phyloP scores from a whole-genome alignment of 495 filamentous ascomycete genomes.

The Neurospora terricola region DNA sequence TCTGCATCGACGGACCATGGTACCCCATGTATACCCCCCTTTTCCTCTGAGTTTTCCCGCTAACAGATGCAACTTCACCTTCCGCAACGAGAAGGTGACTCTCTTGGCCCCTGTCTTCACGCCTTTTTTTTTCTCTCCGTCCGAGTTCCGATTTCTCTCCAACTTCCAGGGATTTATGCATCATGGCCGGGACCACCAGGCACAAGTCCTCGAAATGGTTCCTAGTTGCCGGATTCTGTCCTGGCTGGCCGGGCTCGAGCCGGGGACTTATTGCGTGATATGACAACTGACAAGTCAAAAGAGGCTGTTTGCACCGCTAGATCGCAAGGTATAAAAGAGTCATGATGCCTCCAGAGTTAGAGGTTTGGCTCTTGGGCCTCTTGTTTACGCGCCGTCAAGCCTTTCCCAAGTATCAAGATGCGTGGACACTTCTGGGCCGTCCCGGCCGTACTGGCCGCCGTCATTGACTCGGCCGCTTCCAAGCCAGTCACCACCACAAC shows the following conservation, averaged over 20 bases:
- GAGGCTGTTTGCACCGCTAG: not conserved
- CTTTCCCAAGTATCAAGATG: not conserved
- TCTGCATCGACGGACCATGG: not conserved
- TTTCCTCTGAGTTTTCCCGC: not conserved
- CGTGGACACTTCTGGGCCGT: slow-evolving; percentile 1
- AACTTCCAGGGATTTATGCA: not conserved
- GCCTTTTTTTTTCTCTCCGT: not conserved
- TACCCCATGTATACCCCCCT: not conserved
- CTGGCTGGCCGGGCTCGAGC: not conserved
- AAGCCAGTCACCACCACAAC: slow-evolving; percentile 1
- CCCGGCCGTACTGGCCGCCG: not conserved
- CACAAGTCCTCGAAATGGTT: not conserved
- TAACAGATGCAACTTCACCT: not conserved
- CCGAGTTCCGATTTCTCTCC: not conserved
- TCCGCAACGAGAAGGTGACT: slow-evolving; percentile 6
- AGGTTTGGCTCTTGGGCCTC: not conserved
- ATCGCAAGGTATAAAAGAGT: not conserved
- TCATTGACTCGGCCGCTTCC: not conserved
- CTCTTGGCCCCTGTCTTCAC: not conserved
- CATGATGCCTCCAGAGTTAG: not conserved
- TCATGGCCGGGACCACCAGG: not conserved
- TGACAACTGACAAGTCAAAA: not conserved
- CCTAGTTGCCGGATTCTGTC: not conserved
- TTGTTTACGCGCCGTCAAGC: not conserved
- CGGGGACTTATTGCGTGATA: not conserved